Percentiles rank a stretch among this genome's conserved stretches.
phyloP scores from a whole-genome alignment of 2,329 filamentous ascomycete species.

The Phialophora chinensis region DNA sequence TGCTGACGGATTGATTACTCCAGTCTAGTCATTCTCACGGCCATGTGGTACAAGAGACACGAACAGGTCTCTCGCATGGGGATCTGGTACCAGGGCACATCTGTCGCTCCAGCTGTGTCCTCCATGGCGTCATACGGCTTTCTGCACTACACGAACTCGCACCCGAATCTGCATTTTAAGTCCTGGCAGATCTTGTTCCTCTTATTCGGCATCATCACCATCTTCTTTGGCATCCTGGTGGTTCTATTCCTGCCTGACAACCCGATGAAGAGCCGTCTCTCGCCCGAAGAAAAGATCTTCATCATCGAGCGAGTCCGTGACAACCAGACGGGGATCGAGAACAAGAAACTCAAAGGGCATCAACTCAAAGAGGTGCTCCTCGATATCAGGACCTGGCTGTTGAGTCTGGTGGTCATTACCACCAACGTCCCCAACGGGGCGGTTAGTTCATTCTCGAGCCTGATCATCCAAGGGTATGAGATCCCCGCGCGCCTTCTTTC shows the following conservation, averaged over 20 bases:
- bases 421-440: slow-evolving; percentile 51
- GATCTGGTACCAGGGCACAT: slow-evolving; percentile 39
- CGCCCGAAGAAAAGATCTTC: slow-evolving; percentile 47
- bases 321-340: slow-evolving; percentile 59
- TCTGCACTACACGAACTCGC: slow-evolving; percentile 26
- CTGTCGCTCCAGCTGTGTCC: slow-evolving; percentile 23
- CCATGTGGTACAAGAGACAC: slow-evolving; percentile 60
- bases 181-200: slow-evolving; percentile 51
- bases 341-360: slow-evolving; percentile 55
- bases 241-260: slow-evolving; percentile 51
- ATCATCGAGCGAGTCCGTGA: slow-evolving; percentile 51
- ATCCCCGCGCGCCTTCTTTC: not conserved
- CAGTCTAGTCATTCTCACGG: slow-evolving; percentile 59
- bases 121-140: slow-evolving; percentile 30
- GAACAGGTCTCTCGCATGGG: slow-evolving; percentile 42
- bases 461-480: slow-evolving; percentile 47
- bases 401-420: slow-evolving; percentile 45
- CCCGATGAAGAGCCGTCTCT: slow-evolving; percentile 49
- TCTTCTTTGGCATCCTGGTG: slow-evolving; percentile 47
- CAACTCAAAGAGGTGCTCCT: slow-evolving; percentile 55
- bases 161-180: slow-evolving; percentile 39
- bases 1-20: not conserved
- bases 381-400: slow-evolving; percentile 53
- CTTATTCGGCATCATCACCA: slow-evolving; percentile 52
- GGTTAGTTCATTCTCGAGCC: slow-evolving; percentile 51